Conservation (phyloP, 2,329 filamentous ascomycete species). For the Sclerotinia borealis region DNA sequence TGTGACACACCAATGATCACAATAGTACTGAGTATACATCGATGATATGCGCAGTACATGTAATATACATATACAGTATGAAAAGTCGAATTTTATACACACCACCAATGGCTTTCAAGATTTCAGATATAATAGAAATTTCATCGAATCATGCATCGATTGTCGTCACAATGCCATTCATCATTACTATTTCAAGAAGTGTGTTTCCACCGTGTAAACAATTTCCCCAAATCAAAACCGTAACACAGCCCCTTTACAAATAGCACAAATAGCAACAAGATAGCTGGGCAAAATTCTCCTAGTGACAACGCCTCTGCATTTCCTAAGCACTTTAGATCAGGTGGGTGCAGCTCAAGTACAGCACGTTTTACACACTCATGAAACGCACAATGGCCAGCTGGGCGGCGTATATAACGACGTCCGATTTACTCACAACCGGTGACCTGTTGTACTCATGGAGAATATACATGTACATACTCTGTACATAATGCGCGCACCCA, state of each 20-base stretch:
- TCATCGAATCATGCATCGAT: background rate
- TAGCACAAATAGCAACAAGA: constrained; percentile 12
- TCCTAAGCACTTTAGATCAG: background rate
- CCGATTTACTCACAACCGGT: background rate
- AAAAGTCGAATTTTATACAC: background rate
- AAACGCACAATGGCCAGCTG: background rate
- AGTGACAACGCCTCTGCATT: background rate
- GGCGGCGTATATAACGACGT: background rate
- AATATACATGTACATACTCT: background rate
- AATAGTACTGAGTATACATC: background rate
- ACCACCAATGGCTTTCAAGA: background rate
- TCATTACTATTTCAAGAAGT: background rate
- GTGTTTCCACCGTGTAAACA: background rate
- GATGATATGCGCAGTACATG: background rate
- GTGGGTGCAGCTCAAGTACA: constrained; percentile 2
- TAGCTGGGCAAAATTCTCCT: background rate
- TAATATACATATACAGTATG: background rate
- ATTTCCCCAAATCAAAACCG: background rate
- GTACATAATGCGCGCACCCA: background rate
- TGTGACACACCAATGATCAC: background rate
- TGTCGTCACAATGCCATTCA: background rate
- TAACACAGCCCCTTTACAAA: constrained; percentile 10
- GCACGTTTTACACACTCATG: constrained; percentile 11
- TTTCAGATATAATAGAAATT: background rate
- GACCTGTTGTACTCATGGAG: background rate